Base-by-base conservation (phyloP, 2,329 filamentous ascomycete genomes). In the Aureobasidium lini region DNA sequence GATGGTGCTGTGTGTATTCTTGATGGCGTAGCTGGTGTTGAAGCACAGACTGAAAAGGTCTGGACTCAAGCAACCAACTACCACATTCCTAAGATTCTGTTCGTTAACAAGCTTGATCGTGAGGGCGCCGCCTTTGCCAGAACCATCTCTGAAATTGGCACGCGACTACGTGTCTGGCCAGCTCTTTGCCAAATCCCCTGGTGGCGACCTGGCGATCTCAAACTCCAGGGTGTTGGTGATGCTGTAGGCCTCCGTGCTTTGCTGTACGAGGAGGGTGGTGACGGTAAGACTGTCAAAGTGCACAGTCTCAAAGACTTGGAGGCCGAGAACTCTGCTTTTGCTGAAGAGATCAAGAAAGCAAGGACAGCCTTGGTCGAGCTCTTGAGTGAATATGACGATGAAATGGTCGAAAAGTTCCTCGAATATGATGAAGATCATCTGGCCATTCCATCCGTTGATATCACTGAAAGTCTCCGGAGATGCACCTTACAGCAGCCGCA, bases 1-100 rank as follows among this genome's bases (percentile, higher is more conserved):
- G 91, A 96, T 69, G 91, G 91, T 5, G 90, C 90, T 1, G 86
- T 96, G n/a, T 95, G 90, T 68, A 92, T 96, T 67, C 84, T 96
- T 7, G 91, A 96, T 70, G 91, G 89, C 0, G 91, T 96, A 39
- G 91, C 93, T 62, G 91, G 91, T 1, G 94, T 99, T 23, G 94
- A 99, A 73, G 93, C 94, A 1, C 94, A 97, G 71, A 97, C 94
- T 0, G 94, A 99, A 71, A 87, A 95, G 66, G 94, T 99, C 3
- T 99, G 94, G 94, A 81, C 83, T 13, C 94, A 96, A 63, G 92
- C 94, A 6, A 89, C 88, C 56, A 84, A 86, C 47, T 95, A 95
- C 70, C 81, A 80, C 23, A 95, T 97, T 42, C 94, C 94, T 0
- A 82, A 90, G 34, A 83, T 94, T 59, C 79, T 91, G 50, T 93